Conservation (phyloP, 495 filamentous ascomycete species). For the Aspergillus homomorphus region DNA sequence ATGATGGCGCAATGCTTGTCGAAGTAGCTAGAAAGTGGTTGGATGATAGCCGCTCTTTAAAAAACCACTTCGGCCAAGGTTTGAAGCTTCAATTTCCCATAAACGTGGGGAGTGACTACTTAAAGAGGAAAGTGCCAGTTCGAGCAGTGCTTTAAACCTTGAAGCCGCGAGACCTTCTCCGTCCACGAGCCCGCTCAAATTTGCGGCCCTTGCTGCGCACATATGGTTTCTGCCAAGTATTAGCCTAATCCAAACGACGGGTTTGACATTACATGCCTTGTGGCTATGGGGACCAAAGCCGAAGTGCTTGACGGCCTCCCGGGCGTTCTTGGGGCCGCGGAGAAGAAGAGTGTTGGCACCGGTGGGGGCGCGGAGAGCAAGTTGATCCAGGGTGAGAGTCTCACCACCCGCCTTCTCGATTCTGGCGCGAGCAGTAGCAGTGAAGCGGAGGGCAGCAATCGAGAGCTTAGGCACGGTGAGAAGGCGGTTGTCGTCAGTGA, state of each 20-base stretch:
- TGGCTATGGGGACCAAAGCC: slow-evolving; percentile 94
- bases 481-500: slow-evolving; percentile 96
- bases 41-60: slow-evolving; percentile 3
- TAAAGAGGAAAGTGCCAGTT: slow-evolving; percentile 4
- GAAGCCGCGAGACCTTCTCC: slow-evolving; percentile 94
- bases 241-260: slow-evolving; percentile 11
- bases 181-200: slow-evolving; percentile 97
- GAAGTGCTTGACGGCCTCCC: slow-evolving; percentile 98
- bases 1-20: slow-evolving; percentile 2
- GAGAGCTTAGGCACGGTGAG: slow-evolving; percentile 84
- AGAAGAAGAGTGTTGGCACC: slow-evolving; percentile 92
- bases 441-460: slow-evolving; percentile 92
- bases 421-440: slow-evolving; percentile 87
- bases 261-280: slow-evolving; percentile 59
- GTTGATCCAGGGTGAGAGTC: slow-evolving; percentile 90
- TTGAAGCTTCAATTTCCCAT: not conserved
- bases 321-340: slow-evolving; percentile 92
- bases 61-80: not conserved
- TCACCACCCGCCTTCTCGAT: slow-evolving; percentile 92
- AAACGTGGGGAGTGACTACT: slow-evolving; percentile 3
- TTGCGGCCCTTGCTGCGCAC: slow-evolving; percentile 98
- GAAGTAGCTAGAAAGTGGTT: slow-evolving; percentile 7
- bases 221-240: slow-evolving; percentile 74
- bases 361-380: slow-evolving; percentile 88
- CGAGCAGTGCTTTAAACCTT: slow-evolving; percentile 71